Evolutionary conservation across 768 basidiomycete genomes (phyloP).

Genomic region (Phlebiopsis flavidoalba): DNA sequence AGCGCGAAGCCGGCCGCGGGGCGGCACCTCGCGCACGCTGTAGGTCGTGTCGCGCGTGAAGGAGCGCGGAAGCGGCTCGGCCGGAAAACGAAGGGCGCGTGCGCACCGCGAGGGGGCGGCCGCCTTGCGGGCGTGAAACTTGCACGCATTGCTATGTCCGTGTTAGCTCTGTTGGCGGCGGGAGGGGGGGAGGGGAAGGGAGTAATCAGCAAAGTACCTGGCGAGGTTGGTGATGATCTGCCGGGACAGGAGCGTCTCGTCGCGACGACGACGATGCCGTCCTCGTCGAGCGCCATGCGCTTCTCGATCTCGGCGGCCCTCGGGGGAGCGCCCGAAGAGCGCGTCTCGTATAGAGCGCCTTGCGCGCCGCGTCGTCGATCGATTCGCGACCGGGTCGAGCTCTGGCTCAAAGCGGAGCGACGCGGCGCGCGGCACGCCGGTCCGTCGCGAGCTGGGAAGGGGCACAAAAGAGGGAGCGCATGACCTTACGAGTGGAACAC

Average conservation of each 20-base stretch:
- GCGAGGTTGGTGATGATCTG: slow-evolving; percentile 84
- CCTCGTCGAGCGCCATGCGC: slow-evolving; percentile 40
- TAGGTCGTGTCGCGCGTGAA: slow-evolving; percentile 46
- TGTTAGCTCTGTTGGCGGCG: not conserved
- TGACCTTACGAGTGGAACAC: slow-evolving; percentile 73
- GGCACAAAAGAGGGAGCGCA: slow-evolving; percentile 72
- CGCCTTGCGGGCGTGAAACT: slow-evolving; percentile 72
- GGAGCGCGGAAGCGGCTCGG: slow-evolving; percentile 14
- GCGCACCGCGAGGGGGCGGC: slow-evolving; percentile 57
- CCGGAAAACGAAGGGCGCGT: slow-evolving; percentile 59
- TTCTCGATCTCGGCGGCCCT: slow-evolving; percentile 38
- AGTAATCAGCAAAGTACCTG: slow-evolving; percentile 49
- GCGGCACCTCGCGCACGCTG: slow-evolving; percentile 20
- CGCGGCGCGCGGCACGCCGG: no score
- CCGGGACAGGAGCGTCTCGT: slow-evolving; percentile 67
- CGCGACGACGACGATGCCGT: slow-evolving; percentile 76
- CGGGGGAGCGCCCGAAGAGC: slow-evolving; percentile 43
- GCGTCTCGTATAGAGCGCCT: slow-evolving; percentile 57
- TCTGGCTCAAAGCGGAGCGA: slow-evolving; percentile 61
- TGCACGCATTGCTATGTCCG: slow-evolving; percentile 61
- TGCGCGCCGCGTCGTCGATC: slow-evolving; percentile 62
- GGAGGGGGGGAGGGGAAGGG: not conserved
- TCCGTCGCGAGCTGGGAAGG: slow-evolving; percentile 61
- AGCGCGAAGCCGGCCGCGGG: no score
- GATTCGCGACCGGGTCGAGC: slow-evolving; percentile 61